Percentiles rank a stretch among this genome's conserved stretches.
phyloP scores from a whole-genome alignment of 192 early-diverging fungal genomes.

The Glomus cerebriforme region DNA sequence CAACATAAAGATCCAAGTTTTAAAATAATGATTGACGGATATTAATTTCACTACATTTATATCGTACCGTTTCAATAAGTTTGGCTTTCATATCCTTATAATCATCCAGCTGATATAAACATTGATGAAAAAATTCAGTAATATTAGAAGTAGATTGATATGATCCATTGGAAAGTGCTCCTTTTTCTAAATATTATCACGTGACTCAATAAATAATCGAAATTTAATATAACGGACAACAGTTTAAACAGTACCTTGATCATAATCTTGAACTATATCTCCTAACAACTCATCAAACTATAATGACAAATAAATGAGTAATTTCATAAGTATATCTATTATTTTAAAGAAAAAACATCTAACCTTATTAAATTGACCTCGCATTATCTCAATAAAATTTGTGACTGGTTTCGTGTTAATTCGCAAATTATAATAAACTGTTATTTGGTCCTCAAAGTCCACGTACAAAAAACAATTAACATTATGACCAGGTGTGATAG shows the following conservation, averaged over 20 bases:
- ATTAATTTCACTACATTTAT: neutral
- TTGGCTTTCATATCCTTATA: neutral
- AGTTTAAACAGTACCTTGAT: neutral
- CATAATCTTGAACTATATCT: neutral
- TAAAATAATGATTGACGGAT: neutral
- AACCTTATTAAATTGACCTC: neutral
- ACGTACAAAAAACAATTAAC: slow-evolving; percentile 62
- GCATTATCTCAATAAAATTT: slow-evolving; percentile 47
- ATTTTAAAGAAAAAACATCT: neutral
- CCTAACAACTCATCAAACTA: slow-evolving; percentile 2
- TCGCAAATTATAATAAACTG: slow-evolving; percentile 57
- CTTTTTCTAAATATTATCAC: neutral
- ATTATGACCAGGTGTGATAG: slow-evolving; percentile 48
- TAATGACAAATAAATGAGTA: neutral
- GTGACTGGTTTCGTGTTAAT: slow-evolving; percentile 48
- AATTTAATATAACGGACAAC: neutral
- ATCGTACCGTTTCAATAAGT: neutral
- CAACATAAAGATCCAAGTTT: neutral
- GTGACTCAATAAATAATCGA: neutral
- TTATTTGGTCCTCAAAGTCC: slow-evolving; percentile 64
- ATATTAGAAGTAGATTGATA: neutral
- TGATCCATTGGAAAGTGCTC: neutral
- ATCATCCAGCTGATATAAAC: slow-evolving; percentile 2
- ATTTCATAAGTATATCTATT: neutral
- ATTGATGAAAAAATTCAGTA: neutral